phyloP scores from a whole-genome alignment of 2,329 filamentous ascomycete genomes.

The Ascochyta clinopodiicola region DNA sequence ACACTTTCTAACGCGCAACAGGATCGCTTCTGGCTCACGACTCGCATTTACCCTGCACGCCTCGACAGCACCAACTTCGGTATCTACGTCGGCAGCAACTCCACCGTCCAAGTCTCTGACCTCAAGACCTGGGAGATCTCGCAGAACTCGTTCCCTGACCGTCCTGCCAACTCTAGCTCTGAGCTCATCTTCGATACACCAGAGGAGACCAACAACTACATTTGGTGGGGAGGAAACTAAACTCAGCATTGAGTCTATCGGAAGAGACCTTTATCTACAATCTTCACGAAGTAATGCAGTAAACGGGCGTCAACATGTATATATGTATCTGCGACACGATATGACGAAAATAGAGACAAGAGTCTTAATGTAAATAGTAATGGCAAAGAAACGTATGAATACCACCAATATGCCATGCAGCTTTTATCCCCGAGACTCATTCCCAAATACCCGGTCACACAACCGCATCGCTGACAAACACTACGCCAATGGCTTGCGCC shows the following conservation, averaged over 20 bases:
- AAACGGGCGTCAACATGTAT: not conserved
- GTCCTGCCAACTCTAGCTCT: conserved; percentile 52
- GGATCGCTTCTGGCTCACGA: conserved; percentile 50
- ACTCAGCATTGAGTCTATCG: not conserved
- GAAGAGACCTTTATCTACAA: not conserved
- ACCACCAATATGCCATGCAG: not conserved
- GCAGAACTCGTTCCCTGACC: conserved; percentile 50
- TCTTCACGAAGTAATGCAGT: too few species aligned
- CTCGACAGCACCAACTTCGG: conserved; percentile 53
- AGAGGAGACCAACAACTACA: conserved; percentile 54
- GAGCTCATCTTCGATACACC: conserved; percentile 52
- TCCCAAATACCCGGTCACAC: conserved; percentile 1
- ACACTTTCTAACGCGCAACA: conserved; percentile 16
- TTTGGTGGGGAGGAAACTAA: conserved; percentile 55
- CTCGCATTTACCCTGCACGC: conserved; percentile 55
- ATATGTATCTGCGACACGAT: not conserved
- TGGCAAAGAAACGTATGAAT: not conserved
- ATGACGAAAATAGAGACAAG: not conserved
- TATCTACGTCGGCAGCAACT: conserved; percentile 50
- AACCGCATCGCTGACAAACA: conserved; percentile 5
- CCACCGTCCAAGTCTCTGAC: conserved; percentile 44
- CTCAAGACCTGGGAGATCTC: conserved; percentile 51
- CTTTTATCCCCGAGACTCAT: not conserved
- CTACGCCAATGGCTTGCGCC: not conserved
- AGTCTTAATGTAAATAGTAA: conserved; percentile 6